A percentile compares a stretch with the other conserved stretches of the same genome.
Conservation (phyloP, 331 rosid genomes). For the Pyrus hybrid region DNA sequence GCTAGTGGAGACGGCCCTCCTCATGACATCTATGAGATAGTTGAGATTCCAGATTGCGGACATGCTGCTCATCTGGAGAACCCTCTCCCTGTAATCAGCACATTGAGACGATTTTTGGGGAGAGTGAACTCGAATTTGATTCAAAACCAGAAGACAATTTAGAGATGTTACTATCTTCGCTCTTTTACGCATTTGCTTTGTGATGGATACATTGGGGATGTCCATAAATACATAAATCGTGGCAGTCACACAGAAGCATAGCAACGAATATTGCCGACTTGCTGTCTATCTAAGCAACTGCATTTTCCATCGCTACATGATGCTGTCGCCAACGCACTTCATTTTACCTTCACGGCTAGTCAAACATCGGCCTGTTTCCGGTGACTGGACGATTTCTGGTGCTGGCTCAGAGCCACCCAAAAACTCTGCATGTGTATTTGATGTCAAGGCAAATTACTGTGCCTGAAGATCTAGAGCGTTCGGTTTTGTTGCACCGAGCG, state of each 20-base stretch:
- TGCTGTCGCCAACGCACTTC: not conserved
- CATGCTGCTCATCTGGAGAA: slow-evolving; percentile 93
- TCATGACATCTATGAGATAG: slow-evolving; percentile 34
- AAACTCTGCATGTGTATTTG: not conserved
- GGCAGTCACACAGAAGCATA: not conserved
- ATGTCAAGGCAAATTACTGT: not conserved
- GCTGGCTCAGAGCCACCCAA: not conserved
- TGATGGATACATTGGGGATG: not conserved
- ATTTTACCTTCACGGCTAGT: not conserved
- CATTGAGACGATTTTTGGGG: slow-evolving; percentile 44
- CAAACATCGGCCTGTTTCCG: not conserved
- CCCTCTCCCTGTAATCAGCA: slow-evolving; percentile 61
- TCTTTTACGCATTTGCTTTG: not conserved
- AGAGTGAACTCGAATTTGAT: slow-evolving; percentile 9
- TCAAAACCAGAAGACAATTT: not conserved
- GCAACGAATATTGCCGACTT: not conserved
- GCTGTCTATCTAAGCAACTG: not conserved
- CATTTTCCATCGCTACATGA: not conserved
- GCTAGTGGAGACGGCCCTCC: slow-evolving; percentile 12
- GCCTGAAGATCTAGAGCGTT: not conserved
- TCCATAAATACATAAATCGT: not conserved
- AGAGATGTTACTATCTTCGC: not conserved
- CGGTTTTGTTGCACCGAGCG: not conserved
- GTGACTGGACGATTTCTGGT: not conserved
- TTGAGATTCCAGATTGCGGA: slow-evolving; percentile 69